Evolutionary conservation across 352 stramenopile species (phyloP), one percentile per base, ranked within the genome.

Genomic region (Phytophthora boehmeriae): DNA sequence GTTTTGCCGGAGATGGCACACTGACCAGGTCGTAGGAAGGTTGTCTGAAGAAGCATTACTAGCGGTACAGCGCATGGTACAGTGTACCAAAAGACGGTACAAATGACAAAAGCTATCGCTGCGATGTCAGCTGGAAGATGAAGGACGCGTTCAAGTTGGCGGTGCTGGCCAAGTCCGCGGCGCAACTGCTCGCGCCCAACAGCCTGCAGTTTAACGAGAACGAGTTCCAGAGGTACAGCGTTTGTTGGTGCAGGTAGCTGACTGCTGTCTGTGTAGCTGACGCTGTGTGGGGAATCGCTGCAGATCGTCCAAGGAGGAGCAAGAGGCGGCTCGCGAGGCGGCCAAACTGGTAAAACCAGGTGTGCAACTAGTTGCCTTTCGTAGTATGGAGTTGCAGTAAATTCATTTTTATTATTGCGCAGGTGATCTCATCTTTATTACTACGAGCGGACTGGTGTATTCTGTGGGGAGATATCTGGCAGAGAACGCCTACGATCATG

Each of bases 401-500:
- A n/a, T n/a, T n/a, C n/a, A n/a, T n/a, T n/a, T 38, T 63, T 60
- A 34, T 20, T 41, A n/a, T 28, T 27, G 8, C 9, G 25, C n/a
- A 92, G 83, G 83, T 36, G 83, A 92, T 57, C 38, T 92, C 42
- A 89, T 92, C 48, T 92, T 92, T 56, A 92, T 90, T 59, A 92
- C 80, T 2, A 90, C 83, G 3, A 87, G 69, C 51, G 83, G 83
- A 13, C 74, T 89, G 51, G 58, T 90, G 8, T 92, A 89, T 47
- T 92, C 80, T 16, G 66, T 86, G 34, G 80, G 71, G 23, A 72
- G 83, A 46, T 89, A 78, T 42, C 23, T 88, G 30, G 85, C 76
- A 4, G 69, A 81, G 39, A 92, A 84, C 34, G 79, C 85, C 9
- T 92, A 92, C 44, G 83, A 92, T 25, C 83, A 92, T 46, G 78